Evolutionary conservation across 768 basidiomycete species (phyloP), one percentile per base, ranked within the genome.

Genomic region (Boletus vermiculosoides): DNA sequence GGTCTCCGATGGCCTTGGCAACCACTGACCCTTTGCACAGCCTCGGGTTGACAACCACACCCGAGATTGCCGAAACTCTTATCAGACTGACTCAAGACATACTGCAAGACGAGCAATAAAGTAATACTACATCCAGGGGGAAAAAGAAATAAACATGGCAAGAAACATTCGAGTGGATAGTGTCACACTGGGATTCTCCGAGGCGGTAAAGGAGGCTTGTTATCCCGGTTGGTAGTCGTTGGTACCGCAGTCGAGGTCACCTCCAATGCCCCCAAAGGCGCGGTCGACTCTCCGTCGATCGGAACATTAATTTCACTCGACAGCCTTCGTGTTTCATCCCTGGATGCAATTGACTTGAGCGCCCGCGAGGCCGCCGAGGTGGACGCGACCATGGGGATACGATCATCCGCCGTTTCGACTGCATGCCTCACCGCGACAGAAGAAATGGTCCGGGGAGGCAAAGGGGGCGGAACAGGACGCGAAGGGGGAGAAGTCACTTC

Each of bases 261-360:
- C 7, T 56, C 61, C 40, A 22, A 30, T n/a, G 50, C 15, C 11
- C 53, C 55, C 45, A 40, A n/a, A 11, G 62, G 55, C 22, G 9
- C 8, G 42, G 15, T 44, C 16, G 54, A 22, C 52, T 60, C 62
- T 16, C 46, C 56, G 3, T 55, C 46, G n/a, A 13, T 34, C 31
- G 58, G 34, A 28, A 56, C 44, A 40, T 61, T 52, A 3, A 56
- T 55, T 50, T 74, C 74, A 20, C 13, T n/a, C 45, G 69, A 61
- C 46, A 62, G 10, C 30, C 70, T 61, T 50, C 68, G 71, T 52
- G 62, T 71, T 50, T 77, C 75, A 58, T 82, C 81, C 58, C 72
- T 77, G 11, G 74, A 76, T 30, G 73, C 85, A 52, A 88, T 86
- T 40, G 76, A 77, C 71, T 86, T 82, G 28, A 88, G 74, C 12